Evolutionary conservation across 1,284 basidiomycete species (phyloP).

Genomic region (Cryptococcus floricola): DNA sequence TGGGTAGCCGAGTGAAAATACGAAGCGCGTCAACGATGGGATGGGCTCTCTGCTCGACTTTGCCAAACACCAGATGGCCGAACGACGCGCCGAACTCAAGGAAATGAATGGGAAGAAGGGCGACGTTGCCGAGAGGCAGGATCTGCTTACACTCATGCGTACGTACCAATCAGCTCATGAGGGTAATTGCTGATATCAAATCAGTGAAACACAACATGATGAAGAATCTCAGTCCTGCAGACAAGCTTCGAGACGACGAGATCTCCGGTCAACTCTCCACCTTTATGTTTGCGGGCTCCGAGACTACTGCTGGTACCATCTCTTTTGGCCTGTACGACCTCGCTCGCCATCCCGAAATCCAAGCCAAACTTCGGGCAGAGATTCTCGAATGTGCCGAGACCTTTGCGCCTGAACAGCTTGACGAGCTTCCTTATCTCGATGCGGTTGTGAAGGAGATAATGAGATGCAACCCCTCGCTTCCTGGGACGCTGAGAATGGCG

Average conservation of each 20-base stretch:
- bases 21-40: conserved; percentile 13
- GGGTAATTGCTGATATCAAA: neutral
- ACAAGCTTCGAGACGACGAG: conserved; percentile 24
- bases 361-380: conserved; percentile 20
- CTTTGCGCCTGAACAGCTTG: conserved; percentile 23
- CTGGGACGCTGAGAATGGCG: conserved; percentile 22
- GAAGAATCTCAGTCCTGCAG: conserved; percentile 11
- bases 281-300: conserved; percentile 31
- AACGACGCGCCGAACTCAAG: conserved; percentile 15
- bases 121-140: conserved; percentile 9
- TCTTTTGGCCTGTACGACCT: conserved; percentile 21
- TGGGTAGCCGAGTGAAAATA: conserved; percentile 23
- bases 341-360: conserved; percentile 17
- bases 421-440: conserved; percentile 25
- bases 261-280: conserved; percentile 30
- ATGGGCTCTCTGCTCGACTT: conserved; percentile 26
- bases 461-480: conserved; percentile 21
- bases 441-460: conserved; percentile 28
- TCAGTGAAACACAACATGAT: conserved; percentile 24
- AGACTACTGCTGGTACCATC: conserved; percentile 25
- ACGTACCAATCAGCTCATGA: neutral
- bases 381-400: conserved; percentile 20
- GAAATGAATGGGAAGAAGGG: conserved; percentile 15
- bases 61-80: conserved; percentile 14
- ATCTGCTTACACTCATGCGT: conserved; percentile 28